Evolutionary conservation across 1,284 basidiomycete species (phyloP).

Genomic region (Anthracocystis panici-leucophaei): DNA sequence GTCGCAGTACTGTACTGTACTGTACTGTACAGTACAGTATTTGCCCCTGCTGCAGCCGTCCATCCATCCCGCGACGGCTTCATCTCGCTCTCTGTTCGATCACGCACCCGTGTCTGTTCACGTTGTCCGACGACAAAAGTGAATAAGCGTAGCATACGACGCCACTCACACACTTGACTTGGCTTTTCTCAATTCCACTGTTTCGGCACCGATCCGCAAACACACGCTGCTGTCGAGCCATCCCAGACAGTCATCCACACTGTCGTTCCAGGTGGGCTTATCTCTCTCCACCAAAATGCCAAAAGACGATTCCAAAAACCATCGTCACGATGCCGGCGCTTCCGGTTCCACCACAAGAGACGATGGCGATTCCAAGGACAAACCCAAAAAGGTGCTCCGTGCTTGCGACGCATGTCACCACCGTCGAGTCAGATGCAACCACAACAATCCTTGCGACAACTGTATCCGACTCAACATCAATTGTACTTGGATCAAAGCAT

Average conservation of each 20-base stretch:
- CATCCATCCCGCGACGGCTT: not conserved
- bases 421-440: conserved; percentile 57
- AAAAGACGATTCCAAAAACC: conserved; percentile 37
- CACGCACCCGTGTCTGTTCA: not conserved
- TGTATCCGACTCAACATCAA: conserved; percentile 59
- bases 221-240: not conserved
- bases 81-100: not conserved
- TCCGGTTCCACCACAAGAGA: conserved; percentile 17
- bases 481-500: conserved; percentile 62
- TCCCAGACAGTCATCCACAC: not conserved
- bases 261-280: conserved; percentile 4
- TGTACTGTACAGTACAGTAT: too few relatives aligned
- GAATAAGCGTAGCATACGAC: not conserved
- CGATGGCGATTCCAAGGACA: conserved; percentile 37
- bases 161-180: conserved; percentile 2
- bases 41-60: not conserved
- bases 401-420: conserved; percentile 54
- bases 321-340: conserved; percentile 16
- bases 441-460: conserved; percentile 60
- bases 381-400: conserved; percentile 50
- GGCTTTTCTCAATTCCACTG: not conserved
- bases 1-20: not conserved
- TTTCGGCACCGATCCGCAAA: not conserved
- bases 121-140: not conserved
- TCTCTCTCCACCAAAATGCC: conserved; percentile 26